Base-by-base conservation (phyloP, 495 filamentous ascomycete genomes). In the Penicillium herquei region DNA sequence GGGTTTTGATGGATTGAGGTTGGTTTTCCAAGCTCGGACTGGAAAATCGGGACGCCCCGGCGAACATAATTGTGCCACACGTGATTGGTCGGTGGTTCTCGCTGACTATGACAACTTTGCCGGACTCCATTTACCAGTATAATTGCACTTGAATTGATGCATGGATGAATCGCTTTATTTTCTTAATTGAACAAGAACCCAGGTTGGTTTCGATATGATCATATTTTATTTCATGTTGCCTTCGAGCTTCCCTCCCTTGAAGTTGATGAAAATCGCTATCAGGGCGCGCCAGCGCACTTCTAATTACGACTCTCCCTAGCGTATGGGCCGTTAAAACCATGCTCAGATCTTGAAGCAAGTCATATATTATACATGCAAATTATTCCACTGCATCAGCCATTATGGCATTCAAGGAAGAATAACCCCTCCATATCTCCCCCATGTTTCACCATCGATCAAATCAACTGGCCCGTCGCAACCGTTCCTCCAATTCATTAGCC, bases 401-500 rank as follows among this genome's bases (percentile, higher is more conserved):
- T 26, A 26, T 26, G 21, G 21, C 21, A 26, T 26, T 26, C 21
- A 26, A 26, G 21, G 21, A 26, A 26, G 21, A 26, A 26, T 26
- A 26, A 26, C 21, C 12, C 32, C 43, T 26, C 31, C 43, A 26
- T 11, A 46, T 46, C 30, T 46, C 18, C 43, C 43, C 34, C 8
- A 44, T 44, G 41, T 26, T 32, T 31, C 26, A 12, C 21, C 12
- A 31, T 13, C 30, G 5, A 32, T 39, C 35, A 31, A 30, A 26
- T 51, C 11, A 51, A 43, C 65, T 73, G 50, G 64, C 61, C 21
- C 67, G 65, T 30, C 76, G 74, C 54, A 78, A 54, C 51, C 68
- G 62, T 51, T 70, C 74, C 61, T 87, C 85, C 18, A 86, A 58
- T 47, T 81, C 83, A 21, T 82, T 69, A 31, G 75, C 84, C n/a